Conservation (phyloP, 2,329 filamentous ascomycete genomes). For the Aspergillus pseudoterreus region DNA sequence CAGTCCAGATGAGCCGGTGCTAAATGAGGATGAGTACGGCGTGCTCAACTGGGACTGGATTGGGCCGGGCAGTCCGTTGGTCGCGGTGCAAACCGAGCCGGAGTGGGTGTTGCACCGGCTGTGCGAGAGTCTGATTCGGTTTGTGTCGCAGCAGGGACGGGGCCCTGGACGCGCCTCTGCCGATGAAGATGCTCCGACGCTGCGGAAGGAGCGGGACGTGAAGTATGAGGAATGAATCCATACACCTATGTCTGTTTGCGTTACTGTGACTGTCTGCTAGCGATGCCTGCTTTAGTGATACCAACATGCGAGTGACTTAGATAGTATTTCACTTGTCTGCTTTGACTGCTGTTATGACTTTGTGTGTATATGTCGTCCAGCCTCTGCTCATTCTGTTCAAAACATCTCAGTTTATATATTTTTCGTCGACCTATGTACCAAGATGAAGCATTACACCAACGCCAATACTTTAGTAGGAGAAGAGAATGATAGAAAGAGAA, state of each 20-base stretch:
- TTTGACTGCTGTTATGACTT: too few species aligned
- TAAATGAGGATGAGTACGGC: constrained; percentile 55
- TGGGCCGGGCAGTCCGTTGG: constrained; percentile 64
- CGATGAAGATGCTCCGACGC: not conserved
- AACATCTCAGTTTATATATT: not conserved
- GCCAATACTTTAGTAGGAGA: too few species aligned
- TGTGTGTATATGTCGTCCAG: too few species aligned
- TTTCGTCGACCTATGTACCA: not conserved
- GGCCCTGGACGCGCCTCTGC: not conserved
- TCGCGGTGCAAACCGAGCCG: constrained; percentile 59
- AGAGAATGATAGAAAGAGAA: too few species aligned
- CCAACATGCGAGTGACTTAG: not conserved
- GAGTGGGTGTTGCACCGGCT: constrained; percentile 66
- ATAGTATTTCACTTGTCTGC: too few species aligned
- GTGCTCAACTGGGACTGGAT: constrained; percentile 71
- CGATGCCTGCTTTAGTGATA: not conserved
- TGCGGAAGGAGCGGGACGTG: not conserved
- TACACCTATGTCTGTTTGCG: not conserved
- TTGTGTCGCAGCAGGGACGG: constrained; percentile 25
- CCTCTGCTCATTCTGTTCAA: too few species aligned
- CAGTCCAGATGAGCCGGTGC: constrained; percentile 28
- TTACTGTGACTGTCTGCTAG: not conserved
- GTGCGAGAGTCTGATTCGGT: constrained; percentile 59
- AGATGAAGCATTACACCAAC: too few species aligned
- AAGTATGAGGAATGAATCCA: not conserved